Evolutionary conservation across 1,284 basidiomycete species (phyloP).

Genomic region (Apiotrichum porosum): DNA sequence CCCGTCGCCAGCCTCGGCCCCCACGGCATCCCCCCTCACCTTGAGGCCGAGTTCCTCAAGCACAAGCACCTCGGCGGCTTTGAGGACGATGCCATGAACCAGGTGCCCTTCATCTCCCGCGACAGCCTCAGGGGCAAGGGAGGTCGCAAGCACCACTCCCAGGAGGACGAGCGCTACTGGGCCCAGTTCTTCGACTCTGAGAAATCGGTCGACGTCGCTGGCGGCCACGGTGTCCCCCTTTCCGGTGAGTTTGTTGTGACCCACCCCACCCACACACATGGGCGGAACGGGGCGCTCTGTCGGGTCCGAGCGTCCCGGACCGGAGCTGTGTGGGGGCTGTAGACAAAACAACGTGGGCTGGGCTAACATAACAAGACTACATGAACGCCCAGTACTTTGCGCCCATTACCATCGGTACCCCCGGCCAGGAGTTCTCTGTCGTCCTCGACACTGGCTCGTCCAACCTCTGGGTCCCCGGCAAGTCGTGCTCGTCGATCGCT

Average conservation of each 20-base stretch:
- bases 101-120: slow-evolving; percentile 63
- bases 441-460: slow-evolving; percentile 68
- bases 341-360: too few relatives aligned
- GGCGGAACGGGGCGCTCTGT: too few relatives aligned
- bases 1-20: slow-evolving; percentile 51
- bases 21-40: slow-evolving; percentile 51
- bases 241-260: slow-evolving; percentile 80
- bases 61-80: slow-evolving; percentile 65
- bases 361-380: too few relatives aligned
- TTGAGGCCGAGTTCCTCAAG: slow-evolving; percentile 75
- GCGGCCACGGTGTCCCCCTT: slow-evolving; percentile 83
- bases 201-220: slow-evolving; percentile 54
- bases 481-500: slow-evolving; percentile 86
- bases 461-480: slow-evolving; percentile 63
- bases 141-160: slow-evolving; percentile 51
- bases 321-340: too few relatives aligned
- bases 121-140: slow-evolving; percentile 41
- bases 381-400: slow-evolving; percentile 98
- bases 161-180: slow-evolving; percentile 60
- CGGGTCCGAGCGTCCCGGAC: too few relatives aligned
- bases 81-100: slow-evolving; percentile 34
- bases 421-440: slow-evolving; percentile 52
- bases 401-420: slow-evolving; percentile 69
- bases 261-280: too few relatives aligned
- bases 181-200: slow-evolving; percentile 58